Conservation (phyloP, 257 asterid genomes). For the Jaltomata sinuosa region DNA sequence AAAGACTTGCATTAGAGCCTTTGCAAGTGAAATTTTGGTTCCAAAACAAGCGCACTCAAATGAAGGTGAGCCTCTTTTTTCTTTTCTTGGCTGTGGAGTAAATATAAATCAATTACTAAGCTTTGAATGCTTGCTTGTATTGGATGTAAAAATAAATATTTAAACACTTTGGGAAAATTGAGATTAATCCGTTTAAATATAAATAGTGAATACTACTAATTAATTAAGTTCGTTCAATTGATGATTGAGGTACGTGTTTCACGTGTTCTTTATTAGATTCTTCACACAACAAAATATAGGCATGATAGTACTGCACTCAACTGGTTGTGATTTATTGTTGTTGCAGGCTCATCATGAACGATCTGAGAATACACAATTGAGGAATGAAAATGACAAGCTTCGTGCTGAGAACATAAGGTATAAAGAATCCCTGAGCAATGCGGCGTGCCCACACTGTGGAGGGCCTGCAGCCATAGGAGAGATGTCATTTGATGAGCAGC, state of each 20-base stretch:
- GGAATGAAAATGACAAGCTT: constrained; percentile 66
- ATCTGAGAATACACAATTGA: constrained; percentile 46
- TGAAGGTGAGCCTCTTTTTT: constrained; percentile 40
- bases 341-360: constrained; percentile 64
- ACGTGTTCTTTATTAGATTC: not conserved
- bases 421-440: constrained; percentile 57
- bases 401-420: constrained; percentile 52
- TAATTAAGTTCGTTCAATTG: not conserved
- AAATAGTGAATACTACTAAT: no score
- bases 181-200: not conserved
- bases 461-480: constrained; percentile 68
- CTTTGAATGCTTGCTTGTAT: not conserved
- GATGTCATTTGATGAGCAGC: constrained; percentile 71
- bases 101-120: not conserved
- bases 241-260: not conserved
- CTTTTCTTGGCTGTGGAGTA: not conserved
- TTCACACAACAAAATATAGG: no score
- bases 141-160: not conserved
- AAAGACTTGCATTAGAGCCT: constrained; percentile 60
- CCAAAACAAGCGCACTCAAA: constrained; percentile 89
- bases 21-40: constrained; percentile 94
- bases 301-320: no score
- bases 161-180: not conserved
- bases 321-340: not conserved
- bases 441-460: constrained; percentile 61